Evolutionary conservation across 805 yeast species (phyloP).

Genomic region (Candida lessepsii): DNA sequence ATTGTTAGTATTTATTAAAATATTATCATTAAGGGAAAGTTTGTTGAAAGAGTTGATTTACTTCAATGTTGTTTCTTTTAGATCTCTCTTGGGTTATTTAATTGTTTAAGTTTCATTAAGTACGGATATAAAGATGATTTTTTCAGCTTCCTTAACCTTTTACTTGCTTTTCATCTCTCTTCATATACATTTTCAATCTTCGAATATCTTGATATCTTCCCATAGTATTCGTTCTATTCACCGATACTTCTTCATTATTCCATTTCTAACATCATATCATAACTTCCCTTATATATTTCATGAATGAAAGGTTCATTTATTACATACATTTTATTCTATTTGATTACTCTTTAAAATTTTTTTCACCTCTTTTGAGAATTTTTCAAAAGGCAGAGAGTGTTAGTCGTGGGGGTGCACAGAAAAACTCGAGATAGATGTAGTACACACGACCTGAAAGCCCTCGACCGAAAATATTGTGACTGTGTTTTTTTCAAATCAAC

Average conservation of each 20-base stretch:
- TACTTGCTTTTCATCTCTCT: no score
- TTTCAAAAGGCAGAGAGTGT: constrained; percentile 1
- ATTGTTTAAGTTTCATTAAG: no score
- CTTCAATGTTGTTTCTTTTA: neutral
- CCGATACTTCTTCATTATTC: no score
- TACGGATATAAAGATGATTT: no score
- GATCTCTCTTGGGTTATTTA: neutral
- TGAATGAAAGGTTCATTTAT: neutral
- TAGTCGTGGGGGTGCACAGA: constrained; percentile 2
- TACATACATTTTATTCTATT: constrained; percentile 6
- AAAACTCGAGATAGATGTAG: neutral
- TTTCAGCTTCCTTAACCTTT: no score
- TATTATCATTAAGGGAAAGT: no score
- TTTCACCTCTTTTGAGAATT: constrained; percentile 4
- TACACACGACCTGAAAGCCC: constrained; percentile 1
- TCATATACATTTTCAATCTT: no score
- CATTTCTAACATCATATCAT: neutral
- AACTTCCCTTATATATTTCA: neutral
- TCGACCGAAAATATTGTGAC: constrained; percentile 1
- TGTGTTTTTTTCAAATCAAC: neutral
- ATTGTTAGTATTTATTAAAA: constrained; percentile 48
- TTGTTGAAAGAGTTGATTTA: no score
- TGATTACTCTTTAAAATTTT: constrained; percentile 8
- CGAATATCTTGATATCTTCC: no score
- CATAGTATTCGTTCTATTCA: no score